phyloP scores from a whole-genome alignment of 306 rosid genomes.

The barrel medic (Medicago truncatula) region MtrunA17r5.0-ANR NC_053048.1:50747001-50747500 shows the following conservation, averaged over 20 bases:
- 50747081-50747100: background rate
- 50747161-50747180: background rate
- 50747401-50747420: conserved; percentile 18
- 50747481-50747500: background rate
- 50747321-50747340: background rate
- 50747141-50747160: background rate
- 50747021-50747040: background rate
- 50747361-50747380: conserved; percentile 1
- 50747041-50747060: conserved; percentile 5
- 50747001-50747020: conserved; percentile 32
- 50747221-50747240: conserved; percentile 1
- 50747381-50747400: background rate
- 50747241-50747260: conserved; percentile 6
- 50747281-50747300: background rate
- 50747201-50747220: background rate
- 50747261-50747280: background rate
- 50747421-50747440: background rate
- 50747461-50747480: background rate
- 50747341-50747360: background rate
- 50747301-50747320: background rate
- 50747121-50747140: background rate
- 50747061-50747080: background rate
- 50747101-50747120: background rate
- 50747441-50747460: background rate
- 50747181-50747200: background rate